Evolutionary conservation across 2,329 filamentous ascomycete genomes (phyloP).

Genomic region (Epichloe typhina): DNA sequence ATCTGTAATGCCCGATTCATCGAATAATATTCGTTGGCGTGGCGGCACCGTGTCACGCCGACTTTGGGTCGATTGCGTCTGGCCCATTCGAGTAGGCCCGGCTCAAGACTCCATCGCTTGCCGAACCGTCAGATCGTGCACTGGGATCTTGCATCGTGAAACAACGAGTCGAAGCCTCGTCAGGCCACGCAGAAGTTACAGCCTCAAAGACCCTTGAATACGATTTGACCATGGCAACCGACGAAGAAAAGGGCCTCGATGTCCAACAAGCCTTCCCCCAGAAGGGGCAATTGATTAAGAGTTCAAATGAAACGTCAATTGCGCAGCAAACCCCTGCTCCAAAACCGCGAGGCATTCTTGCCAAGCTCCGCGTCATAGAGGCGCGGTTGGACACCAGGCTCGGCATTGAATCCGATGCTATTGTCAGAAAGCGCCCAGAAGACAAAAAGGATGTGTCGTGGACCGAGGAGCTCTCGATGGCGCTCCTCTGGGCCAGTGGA

Average conservation of each 20-base stretch:
- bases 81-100: too few species aligned
- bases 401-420: slow-evolving; percentile 34
- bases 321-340: background rate
- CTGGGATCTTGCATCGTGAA: too few species aligned
- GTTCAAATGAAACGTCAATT: background rate
- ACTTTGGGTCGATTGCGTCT: too few species aligned
- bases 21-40: too few species aligned
- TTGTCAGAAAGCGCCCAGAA: slow-evolving; percentile 31
- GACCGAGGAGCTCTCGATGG: slow-evolving; percentile 33
- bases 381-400: slow-evolving; percentile 30
- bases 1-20: too few species aligned
- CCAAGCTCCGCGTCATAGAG: slow-evolving; percentile 27
- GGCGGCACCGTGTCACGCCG: too few species aligned
- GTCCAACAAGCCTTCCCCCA: background rate
- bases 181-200: too few species aligned
- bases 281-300: background rate
- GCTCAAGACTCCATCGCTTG: too few species aligned
- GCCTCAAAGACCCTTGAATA: too few species aligned
- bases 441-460: slow-evolving; percentile 19
- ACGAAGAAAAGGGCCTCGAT: background rate
- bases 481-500: slow-evolving; percentile 36
- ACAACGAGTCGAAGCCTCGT: too few species aligned
- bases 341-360: slow-evolving; percentile 17
- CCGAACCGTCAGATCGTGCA: too few species aligned
- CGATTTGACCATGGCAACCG: background rate